phyloP scores from a whole-genome alignment of 768 basidiomycete genomes.

The Pisolithus microcarpus region DNA sequence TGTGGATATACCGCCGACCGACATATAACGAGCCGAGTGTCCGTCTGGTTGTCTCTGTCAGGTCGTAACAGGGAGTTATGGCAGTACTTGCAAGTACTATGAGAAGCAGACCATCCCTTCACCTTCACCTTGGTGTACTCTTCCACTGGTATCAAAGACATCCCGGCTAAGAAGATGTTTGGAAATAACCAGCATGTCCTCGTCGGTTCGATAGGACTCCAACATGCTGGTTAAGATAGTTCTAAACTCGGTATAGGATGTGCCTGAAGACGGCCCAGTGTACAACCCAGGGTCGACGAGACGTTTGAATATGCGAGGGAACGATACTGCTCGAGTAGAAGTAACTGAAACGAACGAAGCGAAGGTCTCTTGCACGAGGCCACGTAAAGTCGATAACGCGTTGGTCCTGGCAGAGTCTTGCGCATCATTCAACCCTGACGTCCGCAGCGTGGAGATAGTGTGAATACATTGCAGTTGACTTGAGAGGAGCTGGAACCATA shows the following conservation, averaged over 20 bases:
- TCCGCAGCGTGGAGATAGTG: conserved; percentile 43
- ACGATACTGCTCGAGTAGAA: conserved; percentile 73
- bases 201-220: conserved; percentile 88
- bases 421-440: conserved; percentile 15
- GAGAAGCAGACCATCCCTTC: conserved; percentile 55
- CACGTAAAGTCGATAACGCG: conserved; percentile 48
- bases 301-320: conserved; percentile 88
- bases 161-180: conserved; percentile 78
- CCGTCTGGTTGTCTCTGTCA: conserved; percentile 13
- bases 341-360: conserved; percentile 77
- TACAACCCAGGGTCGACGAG: conserved; percentile 69
- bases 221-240: conserved; percentile 91
- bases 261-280: conserved; percentile 43
- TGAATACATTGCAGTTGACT: conserved; percentile 80
- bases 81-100: conserved; percentile 47
- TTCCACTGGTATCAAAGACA: conserved; percentile 66
- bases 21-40: conserved; percentile 38
- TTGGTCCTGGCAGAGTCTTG: conserved; percentile 15
- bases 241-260: conserved; percentile 85
- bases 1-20: conserved; percentile 60
- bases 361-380: conserved; percentile 80
- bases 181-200: conserved; percentile 81
- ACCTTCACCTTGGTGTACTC: conserved; percentile 48
- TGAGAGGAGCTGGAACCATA: conserved; percentile 83
- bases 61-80: conserved; percentile 36